Base-by-base conservation (phyloP, 2,329 filamentous ascomycete genomes). In the Beauveria varroae region DNA sequence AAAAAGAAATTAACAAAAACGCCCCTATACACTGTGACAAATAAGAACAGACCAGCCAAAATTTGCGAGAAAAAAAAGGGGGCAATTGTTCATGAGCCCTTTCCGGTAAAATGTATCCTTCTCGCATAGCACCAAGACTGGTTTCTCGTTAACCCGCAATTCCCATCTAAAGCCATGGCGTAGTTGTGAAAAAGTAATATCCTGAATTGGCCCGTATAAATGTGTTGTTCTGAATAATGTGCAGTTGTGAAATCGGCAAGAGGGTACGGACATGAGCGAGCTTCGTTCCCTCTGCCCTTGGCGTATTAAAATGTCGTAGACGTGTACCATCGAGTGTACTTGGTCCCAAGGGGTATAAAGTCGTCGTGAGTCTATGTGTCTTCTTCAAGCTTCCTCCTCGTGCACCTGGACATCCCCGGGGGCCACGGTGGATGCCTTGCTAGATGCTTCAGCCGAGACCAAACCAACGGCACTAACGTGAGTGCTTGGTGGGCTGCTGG, bases 401-500 rank as follows among this genome's bases (percentile, higher is more conserved):
- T 67, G 69, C 51, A 74, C 68, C 58, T 68, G 60, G 47, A 67
- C 63, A 37, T 56, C 63, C 16, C 63, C 63, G 16, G 61, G 51
- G 9, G 62, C 41, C 34, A 64, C 58, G n/a, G 52, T 52, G 18
- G 65, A 51, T n/a, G 63, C 24, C 64, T 69, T 68, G 55, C 66
- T 69, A 54, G 62, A 62, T 44, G 66, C 66, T 12, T 74, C 71
- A 20, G 71, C 69, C 12, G 69, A 66, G 8, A 68, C 67, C 34
- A 75, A 74, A 26, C 76, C 79, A 16, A 76, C 71, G 55, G 83
- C 81, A 68, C 85, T 86, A 43, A 79, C 79, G 65, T 80, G 84
- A 2, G 85, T 83, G 71, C 86, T 90, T 5, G 86, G 83, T 2
- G 86, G 79, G 63, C 82, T 86, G 70, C 79, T 86, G 70, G 84